Base-by-base conservation (phyloP, 768 basidiomycete genomes). In the Collybiopsis confluens region DNA sequence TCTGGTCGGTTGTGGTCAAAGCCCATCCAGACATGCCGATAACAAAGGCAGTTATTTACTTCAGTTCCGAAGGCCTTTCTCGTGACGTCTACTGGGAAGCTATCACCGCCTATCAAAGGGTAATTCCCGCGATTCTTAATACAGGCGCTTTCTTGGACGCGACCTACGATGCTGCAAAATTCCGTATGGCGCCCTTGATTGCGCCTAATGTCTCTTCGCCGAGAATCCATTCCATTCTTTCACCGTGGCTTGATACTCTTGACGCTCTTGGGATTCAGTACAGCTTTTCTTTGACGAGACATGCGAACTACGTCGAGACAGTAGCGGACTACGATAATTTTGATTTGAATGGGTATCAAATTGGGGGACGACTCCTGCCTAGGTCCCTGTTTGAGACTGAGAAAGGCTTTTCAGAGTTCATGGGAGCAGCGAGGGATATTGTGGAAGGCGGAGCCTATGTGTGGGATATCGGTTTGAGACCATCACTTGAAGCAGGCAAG, bases 231-330 rank as follows among this genome's bases (percentile, higher is more conserved):
- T 21, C 24, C 13, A 27, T 55, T 20, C 33, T 55, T 2, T 3
- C 24, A 7, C 54, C 54, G 7, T 48, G 33, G 24, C 26, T 55
- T 8, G 16, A 18, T 4, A 41, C 36, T 10, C 54, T 55, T 24
- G 40, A 55, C 28, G 16, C 24, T 6, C 35, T 55, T 24, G 54
- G 46, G 9, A 55, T 55, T 64, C 62, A 6, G 47, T 70, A 53
- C 41, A 36, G 4, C n/a, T 36, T 45, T 27, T 26, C 15, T 15
- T 20, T 52, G 38, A 28, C 50, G 2, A 21, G 37, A 21, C 47
- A 48, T 23, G 18, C 33, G 35, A 48, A 36, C 7, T 48, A 48
- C 20, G 23, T 48, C n/a, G 47, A 48, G 3, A 18, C 47, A 10
- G 35, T 48, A 11, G 33, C 33, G 5, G 35, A 20, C 4, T 48